A percentile compares a stretch with the other conserved stretches of the same genome.
Evolutionary conservation across 1,284 basidiomycete species (phyloP).

Genomic region (Malassezia brasiliensis): DNA sequence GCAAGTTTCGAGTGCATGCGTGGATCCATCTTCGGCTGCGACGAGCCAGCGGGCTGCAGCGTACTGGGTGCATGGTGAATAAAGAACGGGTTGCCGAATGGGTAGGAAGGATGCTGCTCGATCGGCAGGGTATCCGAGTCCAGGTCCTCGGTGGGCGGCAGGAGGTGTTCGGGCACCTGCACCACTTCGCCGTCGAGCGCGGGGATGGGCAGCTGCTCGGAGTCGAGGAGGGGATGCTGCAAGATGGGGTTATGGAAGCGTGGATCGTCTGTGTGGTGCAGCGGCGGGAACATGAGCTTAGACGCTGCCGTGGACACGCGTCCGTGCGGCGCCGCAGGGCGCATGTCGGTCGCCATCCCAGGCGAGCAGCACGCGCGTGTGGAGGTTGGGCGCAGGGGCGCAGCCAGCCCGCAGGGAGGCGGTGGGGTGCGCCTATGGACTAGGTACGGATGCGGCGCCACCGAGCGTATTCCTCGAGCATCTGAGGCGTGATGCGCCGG

Average conservation of each 20-base stretch:
- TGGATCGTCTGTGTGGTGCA: constrained; percentile 14
- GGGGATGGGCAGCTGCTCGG: constrained; percentile 1
- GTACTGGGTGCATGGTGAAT: constrained; percentile 15
- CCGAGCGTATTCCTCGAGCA: constrained; percentile 45
- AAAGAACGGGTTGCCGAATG: constrained; percentile 27
- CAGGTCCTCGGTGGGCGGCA: constrained; percentile 28
- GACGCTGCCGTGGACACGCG: not conserved
- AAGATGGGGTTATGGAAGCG: constrained; percentile 13
- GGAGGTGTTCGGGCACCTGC: constrained; percentile 25
- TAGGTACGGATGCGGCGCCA: constrained; percentile 8
- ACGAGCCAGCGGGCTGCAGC: constrained; percentile 16
- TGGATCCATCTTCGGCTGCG: constrained; percentile 15
- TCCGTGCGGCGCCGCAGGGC: not conserved
- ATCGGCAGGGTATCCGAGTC: constrained; percentile 35
- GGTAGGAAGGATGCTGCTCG: constrained; percentile 38
- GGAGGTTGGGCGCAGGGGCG: too few relatives aligned
- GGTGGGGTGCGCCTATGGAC: too few relatives aligned
- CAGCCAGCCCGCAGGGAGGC: not conserved
- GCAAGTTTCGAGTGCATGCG: constrained; percentile 11
- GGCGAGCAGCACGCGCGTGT: too few relatives aligned
- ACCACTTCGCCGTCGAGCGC: constrained; percentile 9
- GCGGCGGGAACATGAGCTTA: constrained; percentile 15
- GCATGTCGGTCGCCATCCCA: constrained; percentile 3
- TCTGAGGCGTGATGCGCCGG: constrained; percentile 73
- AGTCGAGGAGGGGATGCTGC: constrained; percentile 13